A percentile compares a stretch with the other conserved stretches of the same genome.
Conservation (phyloP, 257 asterid species). For the Gentiana macrophylla region DNA sequence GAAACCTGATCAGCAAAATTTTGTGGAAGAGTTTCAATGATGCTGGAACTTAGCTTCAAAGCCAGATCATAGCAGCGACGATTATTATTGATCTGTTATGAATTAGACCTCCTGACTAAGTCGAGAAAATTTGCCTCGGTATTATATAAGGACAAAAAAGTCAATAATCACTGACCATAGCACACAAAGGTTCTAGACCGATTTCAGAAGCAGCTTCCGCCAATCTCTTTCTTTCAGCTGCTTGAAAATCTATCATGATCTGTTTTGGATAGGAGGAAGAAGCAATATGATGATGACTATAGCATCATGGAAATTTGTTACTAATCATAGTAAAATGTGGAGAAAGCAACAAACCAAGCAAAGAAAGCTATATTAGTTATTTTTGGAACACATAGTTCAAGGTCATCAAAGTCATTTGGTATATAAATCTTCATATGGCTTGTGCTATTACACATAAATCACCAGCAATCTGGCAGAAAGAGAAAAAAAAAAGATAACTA, state of each 20-base stretch:
- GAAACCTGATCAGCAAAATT: constrained; percentile 94
- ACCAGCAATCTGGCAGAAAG: too few relatives aligned
- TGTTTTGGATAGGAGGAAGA: constrained; percentile 19
- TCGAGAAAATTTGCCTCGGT: not conserved
- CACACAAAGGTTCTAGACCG: constrained; percentile 93
- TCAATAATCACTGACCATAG: constrained; percentile 44
- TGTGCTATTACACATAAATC: too few relatives aligned
- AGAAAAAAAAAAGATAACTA: too few relatives aligned
- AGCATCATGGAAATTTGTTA: not conserved
- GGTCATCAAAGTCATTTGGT: too few relatives aligned
- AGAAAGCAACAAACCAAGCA: too few relatives aligned
- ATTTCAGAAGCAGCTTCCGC: constrained; percentile 99
- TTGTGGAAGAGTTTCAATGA: constrained; percentile 92
- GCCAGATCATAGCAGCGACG: constrained; percentile 95
- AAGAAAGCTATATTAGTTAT: not conserved
- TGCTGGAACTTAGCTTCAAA: constrained; percentile 86
- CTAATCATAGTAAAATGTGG: too few relatives aligned
- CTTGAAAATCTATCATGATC: constrained; percentile 99
- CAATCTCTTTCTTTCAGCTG: constrained; percentile 82
- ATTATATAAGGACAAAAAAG: constrained; percentile 3
- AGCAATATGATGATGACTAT: not conserved
- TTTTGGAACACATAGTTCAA: too few relatives aligned
- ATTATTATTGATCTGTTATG: constrained; percentile 77
- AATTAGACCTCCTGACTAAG: constrained; percentile 16
- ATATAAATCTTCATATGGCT: too few relatives aligned